Percentiles rank a stretch among this genome's conserved stretches.
phyloP scores from a whole-genome alignment of 139 green algal genomes.

The Chlorella sp. region DNA sequence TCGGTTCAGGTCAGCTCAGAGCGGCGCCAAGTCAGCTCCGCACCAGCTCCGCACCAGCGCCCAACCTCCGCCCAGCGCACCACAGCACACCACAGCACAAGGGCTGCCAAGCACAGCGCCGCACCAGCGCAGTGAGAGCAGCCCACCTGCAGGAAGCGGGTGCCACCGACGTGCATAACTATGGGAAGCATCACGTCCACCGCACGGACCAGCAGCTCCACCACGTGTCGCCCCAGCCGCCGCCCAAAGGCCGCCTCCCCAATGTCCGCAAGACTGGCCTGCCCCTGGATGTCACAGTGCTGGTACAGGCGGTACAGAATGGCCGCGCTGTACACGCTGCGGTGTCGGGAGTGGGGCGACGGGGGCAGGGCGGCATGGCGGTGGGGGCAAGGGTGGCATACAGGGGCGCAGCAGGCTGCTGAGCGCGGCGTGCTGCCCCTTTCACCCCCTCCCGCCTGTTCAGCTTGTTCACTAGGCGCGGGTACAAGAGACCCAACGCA shows the following conservation, averaged over 20 bases:
- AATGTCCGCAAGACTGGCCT: constrained; percentile 18
- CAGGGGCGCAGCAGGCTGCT: too few species aligned
- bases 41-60: neutral
- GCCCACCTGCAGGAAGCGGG: constrained; percentile 28
- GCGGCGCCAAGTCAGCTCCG: neutral
- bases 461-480: too few species aligned
- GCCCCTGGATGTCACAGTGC: constrained; percentile 17
- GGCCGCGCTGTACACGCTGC: constrained; percentile 20
- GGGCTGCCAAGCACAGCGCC: neutral
- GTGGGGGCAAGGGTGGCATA: too few species aligned
- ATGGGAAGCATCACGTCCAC: constrained; percentile 12
- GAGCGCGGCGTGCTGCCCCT: too few species aligned
- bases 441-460: too few species aligned
- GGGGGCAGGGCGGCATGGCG: too few species aligned
- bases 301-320: constrained; percentile 34
- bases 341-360: too few species aligned
- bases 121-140: neutral
- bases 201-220: neutral
- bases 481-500: too few species aligned
- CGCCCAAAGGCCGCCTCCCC: constrained; percentile 15
- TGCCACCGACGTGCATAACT: constrained; percentile 31
- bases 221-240: constrained; percentile 1
- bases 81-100: neutral
- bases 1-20: neutral
- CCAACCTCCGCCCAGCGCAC: neutral